Percentiles rank a stretch among this genome's conserved stretches.
Evolutionary conservation across 1,284 basidiomycete species (phyloP).

Genomic region (Austropuccinia psidii): DNA sequence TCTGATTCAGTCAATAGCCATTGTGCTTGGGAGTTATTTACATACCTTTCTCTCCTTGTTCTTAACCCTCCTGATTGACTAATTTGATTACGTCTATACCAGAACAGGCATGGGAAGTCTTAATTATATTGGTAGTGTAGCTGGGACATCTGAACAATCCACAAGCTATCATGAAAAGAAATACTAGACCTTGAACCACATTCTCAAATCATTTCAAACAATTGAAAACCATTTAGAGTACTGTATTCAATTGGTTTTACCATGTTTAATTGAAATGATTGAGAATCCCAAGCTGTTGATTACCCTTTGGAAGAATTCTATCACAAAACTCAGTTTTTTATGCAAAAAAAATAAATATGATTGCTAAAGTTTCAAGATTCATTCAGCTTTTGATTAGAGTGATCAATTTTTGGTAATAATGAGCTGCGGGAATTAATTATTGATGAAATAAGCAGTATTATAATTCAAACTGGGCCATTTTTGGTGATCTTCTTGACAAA

Average conservation of each 20-base stretch:
- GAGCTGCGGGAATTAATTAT: slow-evolving; percentile 81
- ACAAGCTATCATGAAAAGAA: slow-evolving; percentile 51
- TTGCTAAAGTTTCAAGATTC: slow-evolving; percentile 95
- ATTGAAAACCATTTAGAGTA: slow-evolving; percentile 97
- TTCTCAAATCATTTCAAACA: slow-evolving; percentile 75
- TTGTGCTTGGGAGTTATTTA: slow-evolving; percentile 93
- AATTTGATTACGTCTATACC: slow-evolving; percentile 59
- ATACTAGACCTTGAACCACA: slow-evolving; percentile 73
- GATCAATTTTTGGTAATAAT: slow-evolving; percentile 62
- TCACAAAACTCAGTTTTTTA: slow-evolving; percentile 82
- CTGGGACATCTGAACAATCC: slow-evolving; percentile 56
- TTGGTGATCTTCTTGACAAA: slow-evolving; percentile 97
- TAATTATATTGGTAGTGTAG: slow-evolving; percentile 51
- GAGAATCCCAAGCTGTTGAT: slow-evolving; percentile 72
- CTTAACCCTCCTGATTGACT: slow-evolving; percentile 74
- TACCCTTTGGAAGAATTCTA: slow-evolving; percentile 73
- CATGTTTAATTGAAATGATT: slow-evolving; percentile 84
- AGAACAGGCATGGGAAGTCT: slow-evolving; percentile 26
- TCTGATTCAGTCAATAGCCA: slow-evolving; percentile 87
- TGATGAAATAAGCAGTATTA: slow-evolving; percentile 86
- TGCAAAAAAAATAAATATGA: slow-evolving; percentile 93
- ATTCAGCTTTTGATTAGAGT: slow-evolving; percentile 92
- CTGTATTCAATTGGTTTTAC: slow-evolving; percentile 92
- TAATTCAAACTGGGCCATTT: slow-evolving; percentile 87
- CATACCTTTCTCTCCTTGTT: slow-evolving; percentile 92